Conservation (phyloP, 176 grass and related monocot genomes). For the Alloteropsis semialata region DNA sequence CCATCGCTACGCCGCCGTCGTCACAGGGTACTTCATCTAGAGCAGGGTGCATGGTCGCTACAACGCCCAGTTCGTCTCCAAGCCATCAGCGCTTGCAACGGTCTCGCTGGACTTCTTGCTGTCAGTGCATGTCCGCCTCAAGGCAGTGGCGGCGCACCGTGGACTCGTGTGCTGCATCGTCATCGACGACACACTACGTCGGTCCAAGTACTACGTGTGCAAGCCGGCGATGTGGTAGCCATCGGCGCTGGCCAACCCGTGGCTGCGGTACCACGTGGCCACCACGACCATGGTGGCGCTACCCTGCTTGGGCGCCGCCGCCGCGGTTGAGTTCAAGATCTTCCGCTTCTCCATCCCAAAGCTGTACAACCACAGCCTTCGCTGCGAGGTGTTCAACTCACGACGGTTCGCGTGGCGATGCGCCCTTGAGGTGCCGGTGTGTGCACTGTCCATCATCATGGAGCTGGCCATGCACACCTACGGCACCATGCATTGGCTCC, state of each 20-base stretch:
- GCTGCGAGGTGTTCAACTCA: conserved; percentile 39
- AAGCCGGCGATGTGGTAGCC: conserved; percentile 46
- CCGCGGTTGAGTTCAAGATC: conserved; percentile 29
- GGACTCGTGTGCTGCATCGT: conserved; percentile 46
- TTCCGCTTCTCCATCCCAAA: conserved; percentile 16
- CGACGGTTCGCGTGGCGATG: conserved; percentile 32
- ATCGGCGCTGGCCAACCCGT: conserved; percentile 35
- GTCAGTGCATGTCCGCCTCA: conserved; percentile 19
- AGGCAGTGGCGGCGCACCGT: conserved; percentile 27
- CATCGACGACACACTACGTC: neutral
- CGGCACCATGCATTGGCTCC: conserved; percentile 39
- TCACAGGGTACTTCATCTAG: conserved; percentile 42
- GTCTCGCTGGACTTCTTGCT: conserved; percentile 41
- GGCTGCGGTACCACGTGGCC: neutral
- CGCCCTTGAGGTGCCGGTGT: conserved; percentile 11
- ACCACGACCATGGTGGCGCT: conserved; percentile 17
- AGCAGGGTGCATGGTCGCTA: conserved; percentile 6
- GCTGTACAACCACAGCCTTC: conserved; percentile 3
- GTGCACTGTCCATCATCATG: neutral
- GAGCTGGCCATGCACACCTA: conserved; percentile 13
- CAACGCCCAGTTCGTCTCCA: conserved; percentile 34
- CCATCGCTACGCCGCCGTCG: conserved; percentile 23
- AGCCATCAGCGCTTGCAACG: too few relatives aligned
- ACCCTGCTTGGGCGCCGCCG: neutral
- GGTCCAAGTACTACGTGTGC: conserved; percentile 36